Evolutionary conservation across 179 eudicot species (phyloP).

Genomic region (Spinacia oleracea): DNA sequence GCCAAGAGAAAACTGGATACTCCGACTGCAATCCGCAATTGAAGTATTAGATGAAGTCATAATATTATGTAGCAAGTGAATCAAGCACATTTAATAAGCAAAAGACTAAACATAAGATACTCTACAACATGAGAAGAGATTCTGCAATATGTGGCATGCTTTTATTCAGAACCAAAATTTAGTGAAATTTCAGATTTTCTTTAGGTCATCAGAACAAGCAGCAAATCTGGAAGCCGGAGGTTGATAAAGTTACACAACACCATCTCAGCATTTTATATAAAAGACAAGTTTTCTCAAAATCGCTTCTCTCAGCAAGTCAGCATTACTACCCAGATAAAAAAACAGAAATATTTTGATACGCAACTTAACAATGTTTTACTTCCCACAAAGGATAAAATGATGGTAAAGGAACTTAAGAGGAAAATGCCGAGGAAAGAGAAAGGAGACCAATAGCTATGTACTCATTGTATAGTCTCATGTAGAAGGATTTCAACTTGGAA

Average conservation of each 20-base stretch:
- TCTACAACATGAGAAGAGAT: background rate
- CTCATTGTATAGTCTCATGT: background rate
- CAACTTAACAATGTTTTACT: background rate
- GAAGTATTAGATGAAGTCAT: conserved; percentile 3
- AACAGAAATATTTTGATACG: background rate
- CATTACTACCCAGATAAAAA: background rate
- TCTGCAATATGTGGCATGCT: background rate
- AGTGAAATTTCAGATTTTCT: background rate
- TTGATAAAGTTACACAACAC: background rate
- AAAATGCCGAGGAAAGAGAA: background rate
- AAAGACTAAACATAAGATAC: background rate
- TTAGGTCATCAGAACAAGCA: background rate
- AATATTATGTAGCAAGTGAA: background rate
- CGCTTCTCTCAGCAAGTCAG: background rate
- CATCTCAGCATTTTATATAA: background rate
- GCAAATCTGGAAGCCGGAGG: background rate
- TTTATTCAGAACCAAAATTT: background rate
- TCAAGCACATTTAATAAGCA: background rate
- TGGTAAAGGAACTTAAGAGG: background rate
- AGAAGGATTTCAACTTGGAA: background rate
- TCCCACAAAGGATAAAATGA: background rate
- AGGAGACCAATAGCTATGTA: no score
- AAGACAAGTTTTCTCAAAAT: background rate
- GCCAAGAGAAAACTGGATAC: conserved; percentile 63
- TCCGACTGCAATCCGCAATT: conserved; percentile 28